phyloP scores from a whole-genome alignment of 139 green algal genomes.

The Ostreobium quekettii region DNA sequence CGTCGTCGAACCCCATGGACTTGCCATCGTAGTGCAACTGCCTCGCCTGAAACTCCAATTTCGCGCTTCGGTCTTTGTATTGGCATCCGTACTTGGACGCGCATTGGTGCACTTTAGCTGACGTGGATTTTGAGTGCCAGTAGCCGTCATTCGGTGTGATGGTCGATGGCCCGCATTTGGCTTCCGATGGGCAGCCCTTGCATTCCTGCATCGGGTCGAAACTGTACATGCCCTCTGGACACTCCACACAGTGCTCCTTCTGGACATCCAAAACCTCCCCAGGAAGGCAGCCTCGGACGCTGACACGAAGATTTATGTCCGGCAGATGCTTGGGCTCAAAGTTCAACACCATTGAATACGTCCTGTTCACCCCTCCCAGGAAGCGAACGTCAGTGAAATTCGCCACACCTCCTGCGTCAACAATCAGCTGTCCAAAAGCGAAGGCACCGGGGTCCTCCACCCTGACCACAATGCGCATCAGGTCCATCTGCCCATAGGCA shows the following conservation, averaged over 20 bases:
- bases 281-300: background rate
- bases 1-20: too few species aligned
- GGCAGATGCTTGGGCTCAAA: background rate
- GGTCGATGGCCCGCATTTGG: background rate
- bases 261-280: background rate
- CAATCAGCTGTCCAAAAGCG: too few species aligned
- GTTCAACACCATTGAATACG: background rate
- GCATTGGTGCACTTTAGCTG: background rate
- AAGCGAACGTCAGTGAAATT: background rate
- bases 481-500: too few species aligned
- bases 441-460: too few species aligned
- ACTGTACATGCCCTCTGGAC: background rate
- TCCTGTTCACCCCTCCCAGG: background rate
- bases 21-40: too few species aligned
- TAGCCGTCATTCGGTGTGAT: background rate
- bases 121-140: background rate
- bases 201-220: background rate
- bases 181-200: background rate
- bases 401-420: background rate
- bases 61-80: too few species aligned
- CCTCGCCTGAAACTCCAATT: too few species aligned
- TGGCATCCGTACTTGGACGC: background rate
- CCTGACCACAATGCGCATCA: too few species aligned
- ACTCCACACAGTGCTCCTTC: background rate
- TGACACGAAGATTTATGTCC: background rate